phyloP scores from a whole-genome alignment of 1,139 yeast species.

The Saccharomyces uvarum region DNA sequence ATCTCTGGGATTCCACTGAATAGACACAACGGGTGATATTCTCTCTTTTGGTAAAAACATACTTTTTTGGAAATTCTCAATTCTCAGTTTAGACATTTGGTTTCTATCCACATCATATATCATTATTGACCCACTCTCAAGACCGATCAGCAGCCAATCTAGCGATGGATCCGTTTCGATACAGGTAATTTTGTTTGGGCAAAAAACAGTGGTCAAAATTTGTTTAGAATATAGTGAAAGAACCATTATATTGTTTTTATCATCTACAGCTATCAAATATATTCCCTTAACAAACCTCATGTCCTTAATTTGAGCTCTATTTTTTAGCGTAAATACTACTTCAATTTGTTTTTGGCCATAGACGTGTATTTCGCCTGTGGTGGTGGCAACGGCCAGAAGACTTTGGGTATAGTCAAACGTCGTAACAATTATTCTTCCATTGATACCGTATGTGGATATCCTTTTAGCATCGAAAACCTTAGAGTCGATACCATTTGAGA shows the following conservation, averaged over 20 bases:
- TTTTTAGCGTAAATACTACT: conserved; percentile 51
- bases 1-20: conserved; percentile 85
- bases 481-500: conserved; percentile 36
- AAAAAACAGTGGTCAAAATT: conserved; percentile 43
- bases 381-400: conserved; percentile 72
- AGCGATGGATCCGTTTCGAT: conserved; percentile 74
- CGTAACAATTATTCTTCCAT: conserved; percentile 53
- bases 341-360: conserved; percentile 81
- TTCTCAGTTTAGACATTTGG: conserved; percentile 51
- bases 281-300: conserved; percentile 70
- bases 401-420: conserved; percentile 89
- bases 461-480: conserved; percentile 37
- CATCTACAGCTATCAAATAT: conserved; percentile 64
- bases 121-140: conserved; percentile 63
- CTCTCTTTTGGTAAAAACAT: conserved; percentile 32
- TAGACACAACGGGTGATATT: conserved; percentile 50
- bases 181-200: conserved; percentile 60
- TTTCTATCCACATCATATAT: conserved; percentile 81
- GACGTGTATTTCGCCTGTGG: conserved; percentile 59
- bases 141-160: conserved; percentile 79
- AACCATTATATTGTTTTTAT: conserved; percentile 48
- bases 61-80: conserved; percentile 63
- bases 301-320: conserved; percentile 45
- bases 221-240: conserved; percentile 61
- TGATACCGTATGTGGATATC: conserved; percentile 44